phyloP scores from a whole-genome alignment of 108 stramenopile genomes.

The Mayamaea pseudoterrestris region DNA sequence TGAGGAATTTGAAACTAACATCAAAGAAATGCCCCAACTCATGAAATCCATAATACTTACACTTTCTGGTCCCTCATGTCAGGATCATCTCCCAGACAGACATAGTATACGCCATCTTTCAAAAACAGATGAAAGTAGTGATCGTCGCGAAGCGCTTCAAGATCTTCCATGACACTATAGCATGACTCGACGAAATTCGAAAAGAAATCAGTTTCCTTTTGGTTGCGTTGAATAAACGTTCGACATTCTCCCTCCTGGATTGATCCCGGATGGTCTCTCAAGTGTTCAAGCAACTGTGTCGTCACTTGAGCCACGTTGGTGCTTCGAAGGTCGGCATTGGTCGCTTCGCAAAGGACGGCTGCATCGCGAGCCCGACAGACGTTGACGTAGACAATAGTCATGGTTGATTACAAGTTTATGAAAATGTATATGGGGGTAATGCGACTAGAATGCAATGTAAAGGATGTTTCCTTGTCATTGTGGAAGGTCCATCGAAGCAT shows the following conservation, averaged over 20 bases:
- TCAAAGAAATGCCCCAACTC: background rate
- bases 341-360: constrained; percentile 41
- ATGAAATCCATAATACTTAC: constrained; percentile 8
- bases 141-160: constrained; percentile 17
- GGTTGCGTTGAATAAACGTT: constrained; percentile 53
- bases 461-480: no score
- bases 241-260: constrained; percentile 38
- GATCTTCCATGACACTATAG: constrained; percentile 9
- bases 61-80: constrained; percentile 41
- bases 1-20: background rate
- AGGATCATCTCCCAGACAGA: constrained; percentile 53
- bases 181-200: constrained; percentile 25
- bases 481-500: no score
- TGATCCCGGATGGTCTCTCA: constrained; percentile 33
- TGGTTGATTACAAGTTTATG: no score
- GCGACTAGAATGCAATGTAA: no score
- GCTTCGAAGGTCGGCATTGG: constrained; percentile 24
- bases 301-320: constrained; percentile 59
- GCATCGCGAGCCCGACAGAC: constrained; percentile 58
- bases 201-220: constrained; percentile 23
- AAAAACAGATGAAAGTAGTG: constrained; percentile 61
- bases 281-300: constrained; percentile 31
- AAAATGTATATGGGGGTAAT: no score
- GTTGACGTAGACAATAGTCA: constrained; percentile 68
- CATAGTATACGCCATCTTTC: constrained; percentile 37